phyloP scores from a whole-genome alignment of 495 filamentous ascomycete species.

The Podospora comata region DNA sequence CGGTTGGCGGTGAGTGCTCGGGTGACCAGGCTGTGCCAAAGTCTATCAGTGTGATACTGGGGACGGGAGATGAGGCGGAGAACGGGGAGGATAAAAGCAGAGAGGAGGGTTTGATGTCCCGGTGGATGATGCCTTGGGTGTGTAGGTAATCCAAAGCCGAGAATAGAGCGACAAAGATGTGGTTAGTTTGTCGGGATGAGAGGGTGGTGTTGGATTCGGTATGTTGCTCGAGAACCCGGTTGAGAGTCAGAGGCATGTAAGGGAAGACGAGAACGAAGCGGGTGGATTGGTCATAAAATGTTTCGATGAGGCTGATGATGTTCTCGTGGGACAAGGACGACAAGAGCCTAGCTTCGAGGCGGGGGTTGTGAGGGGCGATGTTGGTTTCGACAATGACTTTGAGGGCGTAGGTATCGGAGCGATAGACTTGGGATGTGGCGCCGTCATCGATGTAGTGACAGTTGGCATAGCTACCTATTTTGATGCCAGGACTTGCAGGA shows the following conservation, averaged over 20 bases:
- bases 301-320: slow-evolving; percentile 62
- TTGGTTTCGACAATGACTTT: slow-evolving; percentile 81
- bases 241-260: slow-evolving; percentile 71
- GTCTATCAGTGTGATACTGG: slow-evolving; percentile 76
- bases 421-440: slow-evolving; percentile 79
- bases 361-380: slow-evolving; percentile 74
- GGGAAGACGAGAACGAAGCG: slow-evolving; percentile 78
- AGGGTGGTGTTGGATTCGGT: not conserved
- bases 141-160: slow-evolving; percentile 71
- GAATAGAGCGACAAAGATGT: slow-evolving; percentile 65
- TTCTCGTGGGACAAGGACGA: slow-evolving; percentile 42
- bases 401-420: slow-evolving; percentile 56
- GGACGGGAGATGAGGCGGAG: slow-evolving; percentile 61
- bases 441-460: slow-evolving; percentile 72
- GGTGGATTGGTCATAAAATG: slow-evolving; percentile 67
- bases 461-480: slow-evolving; percentile 66
- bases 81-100: slow-evolving; percentile 65
- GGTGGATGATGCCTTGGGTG: slow-evolving; percentile 72
- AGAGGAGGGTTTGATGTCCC: slow-evolving; percentile 91
- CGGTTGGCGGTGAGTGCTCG: slow-evolving; percentile 51
- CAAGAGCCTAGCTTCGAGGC: slow-evolving; percentile 74
- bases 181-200: slow-evolving; percentile 35
- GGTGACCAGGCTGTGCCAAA: slow-evolving; percentile 89
- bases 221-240: slow-evolving; percentile 27
- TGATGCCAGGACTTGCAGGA: slow-evolving; percentile 39